phyloP scores from a whole-genome alignment of 2,329 filamentous ascomycete species.

The Xylaria digitata region DNA sequence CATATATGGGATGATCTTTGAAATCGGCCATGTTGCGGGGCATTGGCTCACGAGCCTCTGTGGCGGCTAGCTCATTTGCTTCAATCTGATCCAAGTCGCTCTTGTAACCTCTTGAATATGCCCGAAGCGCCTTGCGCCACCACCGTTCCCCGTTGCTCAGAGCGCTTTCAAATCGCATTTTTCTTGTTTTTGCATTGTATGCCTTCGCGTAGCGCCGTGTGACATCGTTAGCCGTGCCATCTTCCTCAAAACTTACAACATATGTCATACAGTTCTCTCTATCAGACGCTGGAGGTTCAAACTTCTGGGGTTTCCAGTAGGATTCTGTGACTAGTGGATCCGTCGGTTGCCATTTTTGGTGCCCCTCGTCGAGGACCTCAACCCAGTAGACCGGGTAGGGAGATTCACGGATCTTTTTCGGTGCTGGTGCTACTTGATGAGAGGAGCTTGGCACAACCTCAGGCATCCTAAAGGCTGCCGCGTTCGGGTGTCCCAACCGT shows the following conservation, averaged over 20 bases:
- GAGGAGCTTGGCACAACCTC: conserved; percentile 52
- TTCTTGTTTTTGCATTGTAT: conserved; percentile 90
- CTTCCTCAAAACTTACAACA: conserved; percentile 84
- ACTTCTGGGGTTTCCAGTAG: conserved; percentile 76
- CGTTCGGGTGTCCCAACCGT: conserved; percentile 65
- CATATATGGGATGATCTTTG: conserved; percentile 85
- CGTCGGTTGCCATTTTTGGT: conserved; percentile 91
- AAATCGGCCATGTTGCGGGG: conserved; percentile 88
- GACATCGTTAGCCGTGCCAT: conserved; percentile 83
- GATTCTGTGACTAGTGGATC: conserved; percentile 84
- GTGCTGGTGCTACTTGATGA: conserved; percentile 50
- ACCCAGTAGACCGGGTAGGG: conserved; percentile 92
- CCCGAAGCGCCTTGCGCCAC: conserved; percentile 64
- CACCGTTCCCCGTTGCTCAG: conserved; percentile 61
- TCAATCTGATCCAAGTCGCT: conserved; percentile 86
- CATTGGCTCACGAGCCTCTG: conserved; percentile 82
- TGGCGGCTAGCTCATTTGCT: conserved; percentile 76
- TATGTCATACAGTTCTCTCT: conserved; percentile 82
- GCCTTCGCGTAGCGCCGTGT: conserved; percentile 88
- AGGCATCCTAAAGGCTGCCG: conserved; percentile 64
- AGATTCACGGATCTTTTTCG: conserved; percentile 71
- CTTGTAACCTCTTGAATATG: conserved; percentile 57
- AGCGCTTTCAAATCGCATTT: conserved; percentile 76
- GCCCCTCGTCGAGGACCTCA: conserved; percentile 85
- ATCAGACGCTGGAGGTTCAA: conserved; percentile 87